Evolutionary conservation across 148 eudicot genomes (phyloP), one percentile per base, ranked within the genome.

Genomic region (Simmondsia chinensis): DNA sequence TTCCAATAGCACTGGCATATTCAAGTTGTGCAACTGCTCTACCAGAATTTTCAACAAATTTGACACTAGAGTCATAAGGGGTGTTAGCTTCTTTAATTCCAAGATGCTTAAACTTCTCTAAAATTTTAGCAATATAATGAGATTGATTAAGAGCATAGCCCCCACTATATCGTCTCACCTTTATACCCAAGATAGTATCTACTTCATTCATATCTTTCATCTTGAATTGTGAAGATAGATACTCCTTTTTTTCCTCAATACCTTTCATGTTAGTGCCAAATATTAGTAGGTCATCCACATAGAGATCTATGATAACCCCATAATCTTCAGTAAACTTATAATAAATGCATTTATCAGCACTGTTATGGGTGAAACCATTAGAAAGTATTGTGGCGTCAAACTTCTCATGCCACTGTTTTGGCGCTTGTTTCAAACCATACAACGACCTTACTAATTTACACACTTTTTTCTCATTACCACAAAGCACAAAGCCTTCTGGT

Each of bases 1-100:
- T 46, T 0, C 46, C 46, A 15, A 56, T 56, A 25, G 45, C 45
- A 57, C 48, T 57, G 0, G 54, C 54, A 48, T 48, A 57, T 5
- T 57, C 40, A n/a, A 32, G 0, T 23, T 48, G 54, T 0, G 39
- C 29, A 5, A 47, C 23, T 2, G 13, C 19, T 23, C 19, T 31
- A 2, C 31, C 24, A 9, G 0, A 2, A 20, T 46, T 37, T n/a
- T 26, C 22, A 19, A 1, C 4, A 3, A 53, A 13, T 19, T 51
- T 51, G 26, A 9, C 14, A 16, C 15, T 5, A 16, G 24, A 5
- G 18, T 33, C 42, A 33, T 26, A 25, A n/a, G 13, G 64, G 5
- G 55, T 38, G 9, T 38, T 58, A 13, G 19, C n/a, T 1, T 58
- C 55, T 23, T 39, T 48, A 7, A 48, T 10, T 1, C 16, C 10